Evolutionary conservation across 768 basidiomycete genomes (phyloP).

Genomic region (Podaxis sp.): DNA sequence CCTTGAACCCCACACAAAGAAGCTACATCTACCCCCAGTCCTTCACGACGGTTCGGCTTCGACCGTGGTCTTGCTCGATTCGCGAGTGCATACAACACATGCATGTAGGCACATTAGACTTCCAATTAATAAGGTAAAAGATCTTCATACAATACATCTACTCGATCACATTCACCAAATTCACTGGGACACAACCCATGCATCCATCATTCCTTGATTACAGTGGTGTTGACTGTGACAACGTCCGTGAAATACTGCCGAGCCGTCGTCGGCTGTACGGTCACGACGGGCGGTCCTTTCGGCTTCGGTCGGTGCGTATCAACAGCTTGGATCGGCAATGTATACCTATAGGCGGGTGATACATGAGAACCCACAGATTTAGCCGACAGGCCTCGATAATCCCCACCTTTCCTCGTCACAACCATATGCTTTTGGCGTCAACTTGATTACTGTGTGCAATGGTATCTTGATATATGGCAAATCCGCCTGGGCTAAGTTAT

Average conservation of each 20-base stretch:
- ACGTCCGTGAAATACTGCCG: slow-evolving; percentile 43
- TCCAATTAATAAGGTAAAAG: background rate
- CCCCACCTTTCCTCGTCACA: slow-evolving; percentile 93
- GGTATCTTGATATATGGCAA: slow-evolving; percentile 98
- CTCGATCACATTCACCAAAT: background rate
- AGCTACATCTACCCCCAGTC: too few relatives aligned
- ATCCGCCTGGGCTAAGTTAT: slow-evolving; percentile 86
- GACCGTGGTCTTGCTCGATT: too few relatives aligned
- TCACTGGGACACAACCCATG: background rate
- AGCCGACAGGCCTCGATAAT: background rate
- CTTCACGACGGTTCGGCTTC: too few relatives aligned
- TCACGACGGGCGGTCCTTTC: slow-evolving; percentile 32
- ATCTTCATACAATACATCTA: background rate
- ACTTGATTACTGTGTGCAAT: slow-evolving; percentile 95
- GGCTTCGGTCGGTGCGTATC: slow-evolving; percentile 85
- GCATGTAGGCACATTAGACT: too few relatives aligned
- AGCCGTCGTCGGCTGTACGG: slow-evolving; percentile 31
- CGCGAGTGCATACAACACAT: too few relatives aligned
- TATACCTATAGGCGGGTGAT: slow-evolving; percentile 51
- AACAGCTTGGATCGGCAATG: slow-evolving; percentile 88
- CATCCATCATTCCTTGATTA: background rate
- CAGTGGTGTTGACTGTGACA: slow-evolving; percentile 1
- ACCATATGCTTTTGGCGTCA: slow-evolving; percentile 97
- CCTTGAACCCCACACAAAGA: too few relatives aligned
- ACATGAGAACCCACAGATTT: background rate